Evolutionary conservation across 768 basidiomycete genomes (phyloP).

Genomic region (Tulasnella sp.): DNA sequence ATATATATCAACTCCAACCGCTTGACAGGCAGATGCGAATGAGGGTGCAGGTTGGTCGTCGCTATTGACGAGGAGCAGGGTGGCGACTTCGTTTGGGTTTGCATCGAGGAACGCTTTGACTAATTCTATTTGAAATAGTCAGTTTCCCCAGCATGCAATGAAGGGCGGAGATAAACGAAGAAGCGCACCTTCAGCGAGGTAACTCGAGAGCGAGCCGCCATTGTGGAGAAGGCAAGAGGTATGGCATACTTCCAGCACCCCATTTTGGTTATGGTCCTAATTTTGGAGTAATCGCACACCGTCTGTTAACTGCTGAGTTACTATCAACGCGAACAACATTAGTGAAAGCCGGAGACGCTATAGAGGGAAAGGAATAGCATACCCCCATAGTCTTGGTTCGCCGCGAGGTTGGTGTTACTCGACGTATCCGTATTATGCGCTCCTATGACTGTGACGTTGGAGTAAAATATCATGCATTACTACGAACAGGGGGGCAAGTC

Average conservation of each 20-base stretch:
- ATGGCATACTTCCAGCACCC: conserved; percentile 25
- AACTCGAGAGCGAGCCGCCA: conserved; percentile 29
- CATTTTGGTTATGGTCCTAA: conserved; percentile 54
- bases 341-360: no score
- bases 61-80: conserved; percentile 84
- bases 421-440: conserved; percentile 88
- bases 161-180: neutral
- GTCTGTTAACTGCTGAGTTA: conserved; percentile 73
- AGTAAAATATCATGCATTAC: conserved; percentile 65
- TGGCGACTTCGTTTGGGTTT: conserved; percentile 88
- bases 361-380: conserved; percentile 20
- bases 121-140: conserved; percentile 25
- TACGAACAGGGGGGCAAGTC: conserved; percentile 21
- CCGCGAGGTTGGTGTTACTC: conserved; percentile 52
- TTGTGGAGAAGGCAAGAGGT: conserved; percentile 37
- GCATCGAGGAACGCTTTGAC: conserved; percentile 77
- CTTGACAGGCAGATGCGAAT: conserved; percentile 56
- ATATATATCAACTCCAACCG: conserved; percentile 59
- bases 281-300: conserved; percentile 77
- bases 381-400: conserved; percentile 75
- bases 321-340: conserved; percentile 36
- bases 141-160: conserved; percentile 1
- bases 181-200: conserved; percentile 10
- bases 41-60: conserved; percentile 50
- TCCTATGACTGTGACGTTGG: conserved; percentile 81